Base-by-base conservation (phyloP, 1,284 basidiomycete genomes). In the Irpex sp. region DNA sequence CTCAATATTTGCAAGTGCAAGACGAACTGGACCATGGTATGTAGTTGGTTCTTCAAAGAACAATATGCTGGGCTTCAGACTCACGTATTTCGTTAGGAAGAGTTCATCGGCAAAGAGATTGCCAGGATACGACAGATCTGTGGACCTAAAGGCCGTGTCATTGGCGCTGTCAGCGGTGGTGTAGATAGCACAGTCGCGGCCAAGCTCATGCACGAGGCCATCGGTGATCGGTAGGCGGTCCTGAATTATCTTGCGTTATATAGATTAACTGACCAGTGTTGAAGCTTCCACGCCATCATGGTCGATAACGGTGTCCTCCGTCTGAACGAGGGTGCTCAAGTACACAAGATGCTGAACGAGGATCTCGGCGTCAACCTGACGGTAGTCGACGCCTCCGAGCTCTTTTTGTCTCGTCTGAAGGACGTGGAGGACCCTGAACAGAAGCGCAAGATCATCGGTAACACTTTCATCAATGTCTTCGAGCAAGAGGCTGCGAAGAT, bases 191-290 rank as follows among this genome's bases (percentile, higher is more conserved):
- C 94, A 0, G 97, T 99, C 19, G 97, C 97, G 8, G 97, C 97
- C 57, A 98, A 98, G 79, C 85, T 99, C 64, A 99, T 99, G 97
- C 96, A 99, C 72, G 96, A 98, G 80, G 97, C 97, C 19, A 99
- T 99, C 69, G 97, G 97, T 44, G 95, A 98, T 76, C 85, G 95
- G 92, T 92, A 71, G 63, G 79, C 73, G 38, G 6, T 9, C 37
- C 34, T 17, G 1, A 19, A 13, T 7, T 6, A 0, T 4, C 1
- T n/a, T 3, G 51, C 31, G 31, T 2, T 2, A 3, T 1, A 34
- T 57, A 26, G 9, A 8, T 6, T 7, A 7, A 17, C 17, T 54
- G 7, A 38, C 7, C 1, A 4, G 21, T 7, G 15, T 31, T 58
- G 2, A 64, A 95, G 94, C 66, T 99, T 99, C 85, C 97, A 98